Percentiles rank a stretch among this genome's conserved stretches.
phyloP scores from a whole-genome alignment of 1,139 yeast genomes.

The Casaregolazyma lundiana region DNA sequence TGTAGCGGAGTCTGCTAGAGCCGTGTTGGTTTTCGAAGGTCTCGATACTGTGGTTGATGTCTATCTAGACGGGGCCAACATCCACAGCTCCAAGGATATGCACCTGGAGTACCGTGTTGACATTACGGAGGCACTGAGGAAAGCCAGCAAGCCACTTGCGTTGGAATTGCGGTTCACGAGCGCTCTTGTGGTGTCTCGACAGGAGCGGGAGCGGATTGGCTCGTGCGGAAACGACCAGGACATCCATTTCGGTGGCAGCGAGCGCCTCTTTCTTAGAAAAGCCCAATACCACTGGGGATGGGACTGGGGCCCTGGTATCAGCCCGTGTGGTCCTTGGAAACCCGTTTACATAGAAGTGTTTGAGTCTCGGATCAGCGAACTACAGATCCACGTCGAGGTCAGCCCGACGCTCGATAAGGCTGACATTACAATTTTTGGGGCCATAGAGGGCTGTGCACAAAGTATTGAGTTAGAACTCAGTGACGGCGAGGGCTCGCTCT shows the following conservation, averaged over 20 bases:
- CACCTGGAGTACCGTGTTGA: slow-evolving; percentile 20
- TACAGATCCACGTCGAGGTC: slow-evolving; percentile 2
- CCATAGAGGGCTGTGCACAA: no score
- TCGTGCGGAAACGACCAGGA: slow-evolving; percentile 4
- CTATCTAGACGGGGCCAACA: slow-evolving; percentile 32
- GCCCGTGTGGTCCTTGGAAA: slow-evolving; percentile 44
- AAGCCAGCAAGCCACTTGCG: slow-evolving; percentile 5
- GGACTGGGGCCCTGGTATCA: slow-evolving; percentile 51
- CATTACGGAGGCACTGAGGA: slow-evolving; percentile 14
- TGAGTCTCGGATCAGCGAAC: no score
- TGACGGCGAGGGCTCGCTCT: no score
- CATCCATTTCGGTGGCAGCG: slow-evolving; percentile 11
- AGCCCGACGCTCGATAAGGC: not conserved
- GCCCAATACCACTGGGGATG: slow-evolving; percentile 40
- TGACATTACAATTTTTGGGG: no score
- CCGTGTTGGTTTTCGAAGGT: slow-evolving; percentile 37
- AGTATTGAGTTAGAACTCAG: no score
- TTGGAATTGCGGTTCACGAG: slow-evolving; percentile 12
- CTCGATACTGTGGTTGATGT: slow-evolving; percentile 42
- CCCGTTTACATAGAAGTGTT: slow-evolving; percentile 28
- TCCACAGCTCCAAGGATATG: slow-evolving; percentile 25
- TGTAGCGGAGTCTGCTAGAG: slow-evolving; percentile 18
- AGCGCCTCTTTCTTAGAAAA: slow-evolving; percentile 16
- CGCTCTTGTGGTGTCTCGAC: slow-evolving; percentile 13
- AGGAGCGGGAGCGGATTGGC: slow-evolving; percentile 13